phyloP scores from a whole-genome alignment of 495 filamentous ascomycete species.

The Annulohypoxylon bovei region DNA sequence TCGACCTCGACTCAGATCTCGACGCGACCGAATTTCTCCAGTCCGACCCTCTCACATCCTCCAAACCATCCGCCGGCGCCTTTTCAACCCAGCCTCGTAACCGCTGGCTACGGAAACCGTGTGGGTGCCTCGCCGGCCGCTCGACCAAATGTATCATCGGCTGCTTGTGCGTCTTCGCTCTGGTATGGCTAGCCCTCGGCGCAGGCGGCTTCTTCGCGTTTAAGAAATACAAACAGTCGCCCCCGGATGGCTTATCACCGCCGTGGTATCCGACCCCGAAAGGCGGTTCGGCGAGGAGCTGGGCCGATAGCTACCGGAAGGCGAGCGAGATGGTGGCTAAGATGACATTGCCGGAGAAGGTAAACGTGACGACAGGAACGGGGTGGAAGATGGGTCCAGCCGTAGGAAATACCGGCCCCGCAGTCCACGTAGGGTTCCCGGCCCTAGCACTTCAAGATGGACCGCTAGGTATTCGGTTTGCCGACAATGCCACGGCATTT shows the following conservation, averaged over 20 bases:
- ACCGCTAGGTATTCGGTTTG: conserved; percentile 81
- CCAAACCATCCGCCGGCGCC: conserved; percentile 19
- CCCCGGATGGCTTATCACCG: conserved; percentile 65
- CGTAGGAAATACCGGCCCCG: conserved; percentile 88
- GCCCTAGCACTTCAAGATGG: conserved; percentile 91
- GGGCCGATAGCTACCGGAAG: conserved; percentile 84
- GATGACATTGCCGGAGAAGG: conserved; percentile 92
- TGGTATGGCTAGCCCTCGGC: conserved; percentile 48
- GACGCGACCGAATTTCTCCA: conserved; percentile 56
- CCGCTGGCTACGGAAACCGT: conserved; percentile 29
- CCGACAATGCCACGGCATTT: conserved; percentile 79
- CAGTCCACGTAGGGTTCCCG: conserved; percentile 77
- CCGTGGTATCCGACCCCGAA: conserved; percentile 87
- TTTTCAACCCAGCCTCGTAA: conserved; percentile 27
- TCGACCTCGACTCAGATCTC: conserved; percentile 53
- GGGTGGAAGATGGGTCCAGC: conserved; percentile 92
- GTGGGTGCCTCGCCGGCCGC: conserved; percentile 35
- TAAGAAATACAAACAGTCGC: conserved; percentile 54
- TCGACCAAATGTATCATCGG: conserved; percentile 49
- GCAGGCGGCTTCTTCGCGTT: conserved; percentile 54
- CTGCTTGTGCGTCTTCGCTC: conserved; percentile 34
- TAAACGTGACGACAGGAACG: conserved; percentile 92
- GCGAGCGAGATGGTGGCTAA: conserved; percentile 78
- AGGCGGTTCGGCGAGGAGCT: conserved; percentile 77
- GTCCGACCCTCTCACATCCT: conserved; percentile 40